phyloP scores from a whole-genome alignment of 805 yeast species.

The Lachancea quebecensis region DNA sequence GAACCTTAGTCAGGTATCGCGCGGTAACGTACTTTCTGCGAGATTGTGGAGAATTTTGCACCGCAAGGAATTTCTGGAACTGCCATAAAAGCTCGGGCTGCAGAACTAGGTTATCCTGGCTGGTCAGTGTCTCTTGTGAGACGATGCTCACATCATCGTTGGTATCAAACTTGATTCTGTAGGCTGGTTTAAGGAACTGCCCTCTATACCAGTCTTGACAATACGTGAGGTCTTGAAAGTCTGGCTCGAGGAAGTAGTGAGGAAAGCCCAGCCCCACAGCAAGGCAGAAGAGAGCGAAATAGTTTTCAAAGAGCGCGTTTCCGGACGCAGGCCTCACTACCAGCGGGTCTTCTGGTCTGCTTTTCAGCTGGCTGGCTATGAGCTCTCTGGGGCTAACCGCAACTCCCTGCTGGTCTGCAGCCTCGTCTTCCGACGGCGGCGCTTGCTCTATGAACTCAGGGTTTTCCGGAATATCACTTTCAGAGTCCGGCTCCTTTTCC shows the following conservation, averaged over 20 bases:
- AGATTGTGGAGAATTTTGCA: slow-evolving; percentile 16
- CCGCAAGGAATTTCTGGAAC: slow-evolving; percentile 23
- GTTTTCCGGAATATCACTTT: neutral
- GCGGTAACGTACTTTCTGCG: slow-evolving; percentile 22
- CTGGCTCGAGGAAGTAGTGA: slow-evolving; percentile 17
- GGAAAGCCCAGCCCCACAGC: slow-evolving; percentile 23
- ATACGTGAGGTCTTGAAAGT: slow-evolving; percentile 21
- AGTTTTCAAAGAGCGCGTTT: slow-evolving; percentile 24
- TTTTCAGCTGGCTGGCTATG: neutral
- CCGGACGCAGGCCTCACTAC: slow-evolving; percentile 22
- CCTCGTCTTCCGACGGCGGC: neutral
- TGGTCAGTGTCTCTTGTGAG: slow-evolving; percentile 7
- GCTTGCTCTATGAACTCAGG: slow-evolving; percentile 3
- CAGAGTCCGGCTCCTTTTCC: neutral
- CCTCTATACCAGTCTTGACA: slow-evolving; percentile 25
- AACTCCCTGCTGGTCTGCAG: neutral
- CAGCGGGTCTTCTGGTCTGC: slow-evolving; percentile 16
- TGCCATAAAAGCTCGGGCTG: slow-evolving; percentile 27
- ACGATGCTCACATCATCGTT: slow-evolving; percentile 8
- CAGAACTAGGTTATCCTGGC: slow-evolving; percentile 5
- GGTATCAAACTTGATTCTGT: slow-evolving; percentile 7
- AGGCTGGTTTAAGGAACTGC: slow-evolving; percentile 8
- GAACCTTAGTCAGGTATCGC: slow-evolving; percentile 15
- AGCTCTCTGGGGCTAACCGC: neutral
- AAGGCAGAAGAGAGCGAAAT: slow-evolving; percentile 25